Evolutionary conservation across 768 basidiomycete genomes (phyloP), one percentile per base, ranked within the genome.

Genomic region (Dioszegia hungarica): DNA sequence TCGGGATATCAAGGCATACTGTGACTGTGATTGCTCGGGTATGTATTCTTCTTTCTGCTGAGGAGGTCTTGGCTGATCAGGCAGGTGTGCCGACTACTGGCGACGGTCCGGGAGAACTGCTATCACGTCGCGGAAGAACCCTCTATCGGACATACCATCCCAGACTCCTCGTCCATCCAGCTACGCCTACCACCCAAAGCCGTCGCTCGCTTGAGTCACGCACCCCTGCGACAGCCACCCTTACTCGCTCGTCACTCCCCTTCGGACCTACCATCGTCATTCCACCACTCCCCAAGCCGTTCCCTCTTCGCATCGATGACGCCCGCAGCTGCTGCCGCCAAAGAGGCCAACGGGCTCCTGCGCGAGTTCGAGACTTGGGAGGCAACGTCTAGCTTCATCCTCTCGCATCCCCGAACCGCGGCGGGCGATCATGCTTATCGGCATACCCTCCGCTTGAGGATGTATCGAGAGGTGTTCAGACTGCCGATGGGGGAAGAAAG

Each of bases 1-100:
- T 72, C 54, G 70, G 70, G 28, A 63, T 72, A 15, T 72, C 70
- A 11, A 47, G 70, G 41, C 58, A 62, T 12, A 66, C 68, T 56
- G 63, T 67, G 12, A 64, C 64, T 41, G 46, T 72, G 33, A 62
- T 72, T 12, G 62, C 67, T 9, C 46, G 65, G 53, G 70, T 68
- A 25, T 54, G 66, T 57, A 14, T 17, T 4, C 20, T 27, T 9
- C 11, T 44, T 33, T 31, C 24, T 41, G n/a, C n/a, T n/a, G n/a
- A n/a, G n/a, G n/a, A n/a, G 38, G 36, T 40, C 17, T 34, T 28
- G 11, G 36, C 38, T 28, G 43, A 44, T 19, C 20, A 24, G 25
- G n/a, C 43, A 51, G 46, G 41, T 22, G 25, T 58, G 51, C 33
- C 22, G 41, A 1, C 39, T 56, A 11, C 39, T 56, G 17, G 34